Evolutionary conservation across 371 early-diverging fungal genomes (phyloP).

Genomic region (Mucor piriformis): DNA sequence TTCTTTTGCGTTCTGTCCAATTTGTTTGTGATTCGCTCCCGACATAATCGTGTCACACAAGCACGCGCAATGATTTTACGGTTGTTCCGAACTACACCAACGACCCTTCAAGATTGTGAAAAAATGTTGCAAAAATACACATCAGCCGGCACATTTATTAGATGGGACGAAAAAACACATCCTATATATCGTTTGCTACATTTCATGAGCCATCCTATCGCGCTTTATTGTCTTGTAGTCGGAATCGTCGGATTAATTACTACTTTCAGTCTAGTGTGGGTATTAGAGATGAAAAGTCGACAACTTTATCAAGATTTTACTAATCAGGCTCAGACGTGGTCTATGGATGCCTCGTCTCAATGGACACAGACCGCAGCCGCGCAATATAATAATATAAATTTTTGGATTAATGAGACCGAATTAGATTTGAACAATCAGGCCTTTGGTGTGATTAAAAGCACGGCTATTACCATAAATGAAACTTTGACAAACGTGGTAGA

Average conservation of each 20-base stretch:
- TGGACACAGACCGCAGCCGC: slow-evolving; percentile 1
- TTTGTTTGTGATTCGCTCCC: background rate
- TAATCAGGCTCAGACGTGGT: slow-evolving; percentile 5
- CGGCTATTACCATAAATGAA: slow-evolving; percentile 32
- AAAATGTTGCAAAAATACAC: background rate
- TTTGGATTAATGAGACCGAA: slow-evolving; percentile 35
- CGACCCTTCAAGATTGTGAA: background rate
- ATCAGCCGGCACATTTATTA: background rate
- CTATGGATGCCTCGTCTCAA: background rate
- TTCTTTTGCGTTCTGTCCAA: background rate
- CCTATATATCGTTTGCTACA: slow-evolving; percentile 9
- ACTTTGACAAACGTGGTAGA: slow-evolving; percentile 30
- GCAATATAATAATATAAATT: slow-evolving; percentile 21
- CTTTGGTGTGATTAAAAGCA: slow-evolving; percentile 25
- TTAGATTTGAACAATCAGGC: slow-evolving; percentile 27
- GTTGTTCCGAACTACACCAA: background rate
- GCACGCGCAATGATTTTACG: slow-evolving; percentile 1
- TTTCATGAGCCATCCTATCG: slow-evolving; percentile 33
- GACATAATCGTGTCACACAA: slow-evolving; percentile 3
- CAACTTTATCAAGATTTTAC: background rate
- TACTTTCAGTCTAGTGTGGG: background rate
- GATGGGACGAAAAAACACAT: background rate
- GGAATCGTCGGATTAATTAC: slow-evolving; percentile 29
- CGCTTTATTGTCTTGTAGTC: slow-evolving; percentile 30
- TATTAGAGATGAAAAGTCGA: background rate